Evolutionary conservation across 257 asterid species (phyloP).

Genomic region (Solanum peruvianum): DNA sequence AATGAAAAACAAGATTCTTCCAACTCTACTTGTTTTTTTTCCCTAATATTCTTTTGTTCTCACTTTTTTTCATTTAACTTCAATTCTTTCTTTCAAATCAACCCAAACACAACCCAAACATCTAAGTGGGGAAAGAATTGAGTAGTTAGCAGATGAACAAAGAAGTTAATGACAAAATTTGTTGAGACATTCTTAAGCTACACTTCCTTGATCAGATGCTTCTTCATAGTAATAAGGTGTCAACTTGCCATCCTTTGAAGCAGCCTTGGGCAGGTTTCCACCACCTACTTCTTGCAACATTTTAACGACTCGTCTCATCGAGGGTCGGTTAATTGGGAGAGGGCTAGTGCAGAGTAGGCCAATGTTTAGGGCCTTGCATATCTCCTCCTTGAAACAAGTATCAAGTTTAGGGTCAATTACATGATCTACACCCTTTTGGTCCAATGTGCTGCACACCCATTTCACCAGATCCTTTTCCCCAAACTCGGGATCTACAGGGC

Average conservation of each 20-base stretch:
- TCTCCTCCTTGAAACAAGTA: conserved; percentile 77
- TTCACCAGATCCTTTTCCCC: conserved; percentile 91
- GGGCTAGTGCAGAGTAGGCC: conserved; percentile 97
- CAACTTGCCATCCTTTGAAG: conserved; percentile 59
- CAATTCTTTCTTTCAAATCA: neutral
- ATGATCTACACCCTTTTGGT: conserved; percentile 73
- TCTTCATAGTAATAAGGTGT: conserved; percentile 84
- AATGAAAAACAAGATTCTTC: conserved; percentile 11
- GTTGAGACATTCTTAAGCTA: conserved; percentile 15
- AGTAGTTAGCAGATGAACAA: conserved; percentile 3
- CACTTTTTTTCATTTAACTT: neutral
- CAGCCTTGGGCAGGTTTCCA: conserved; percentile 18
- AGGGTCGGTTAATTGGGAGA: conserved; percentile 85
- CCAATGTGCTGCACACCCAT: conserved; percentile 83
- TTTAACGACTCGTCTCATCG: conserved; percentile 87
- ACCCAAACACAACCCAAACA: neutral
- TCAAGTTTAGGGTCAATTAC: conserved; percentile 74
- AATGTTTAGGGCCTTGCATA: conserved; percentile 59
- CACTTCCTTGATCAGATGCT: conserved; percentile 62
- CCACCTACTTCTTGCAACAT: conserved; percentile 68
- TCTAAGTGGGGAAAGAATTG: neutral
- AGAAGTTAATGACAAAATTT: neutral
- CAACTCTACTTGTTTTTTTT: neutral
- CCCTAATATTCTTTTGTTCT: conserved; percentile 2
- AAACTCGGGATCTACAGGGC: conserved; percentile 75